Evolutionary conservation across 352 stramenopile genomes (phyloP).

Genomic region (Phytophthora nicotianae): DNA sequence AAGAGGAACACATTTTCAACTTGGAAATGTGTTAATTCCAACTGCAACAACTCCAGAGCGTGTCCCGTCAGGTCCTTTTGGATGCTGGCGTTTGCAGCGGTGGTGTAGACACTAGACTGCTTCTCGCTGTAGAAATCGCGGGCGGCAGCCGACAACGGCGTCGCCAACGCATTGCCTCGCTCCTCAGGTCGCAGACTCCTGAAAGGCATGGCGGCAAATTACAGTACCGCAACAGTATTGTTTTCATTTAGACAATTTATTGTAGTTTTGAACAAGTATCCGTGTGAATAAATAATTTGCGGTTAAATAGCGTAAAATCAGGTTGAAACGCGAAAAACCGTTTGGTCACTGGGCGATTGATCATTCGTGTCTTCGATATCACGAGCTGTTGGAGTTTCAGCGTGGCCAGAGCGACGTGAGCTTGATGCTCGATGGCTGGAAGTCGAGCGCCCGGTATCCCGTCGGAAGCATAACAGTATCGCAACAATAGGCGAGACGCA

Average conservation of each 20-base stretch:
- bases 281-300: conserved; percentile 11
- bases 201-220: conserved; percentile 54
- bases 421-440: conserved; percentile 17
- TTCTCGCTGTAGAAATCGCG: conserved; percentile 65
- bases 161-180: conserved; percentile 38
- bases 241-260: conserved; percentile 2
- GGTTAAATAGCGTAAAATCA: conserved; percentile 5
- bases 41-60: conserved; percentile 56
- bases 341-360: conserved; percentile 37
- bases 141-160: conserved; percentile 46
- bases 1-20: conserved; percentile 41
- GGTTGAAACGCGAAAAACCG: conserved; percentile 33
- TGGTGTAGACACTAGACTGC: conserved; percentile 76
- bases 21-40: conserved; percentile 22
- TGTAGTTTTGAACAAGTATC: not conserved
- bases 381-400: conserved; percentile 24
- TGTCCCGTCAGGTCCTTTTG: conserved; percentile 72
- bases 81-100: conserved; percentile 65
- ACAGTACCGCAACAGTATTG: conserved; percentile 1
- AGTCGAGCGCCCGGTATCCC: conserved; percentile 11
- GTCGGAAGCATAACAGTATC: conserved; percentile 29
- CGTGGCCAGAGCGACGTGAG: conserved; percentile 12
- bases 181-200: conserved; percentile 51
- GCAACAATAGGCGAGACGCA: conserved; percentile 37
- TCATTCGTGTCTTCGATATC: conserved; percentile 37